Evolutionary conservation across 2,329 filamentous ascomycete species (phyloP).

Genomic region (Coniella lustricola): DNA sequence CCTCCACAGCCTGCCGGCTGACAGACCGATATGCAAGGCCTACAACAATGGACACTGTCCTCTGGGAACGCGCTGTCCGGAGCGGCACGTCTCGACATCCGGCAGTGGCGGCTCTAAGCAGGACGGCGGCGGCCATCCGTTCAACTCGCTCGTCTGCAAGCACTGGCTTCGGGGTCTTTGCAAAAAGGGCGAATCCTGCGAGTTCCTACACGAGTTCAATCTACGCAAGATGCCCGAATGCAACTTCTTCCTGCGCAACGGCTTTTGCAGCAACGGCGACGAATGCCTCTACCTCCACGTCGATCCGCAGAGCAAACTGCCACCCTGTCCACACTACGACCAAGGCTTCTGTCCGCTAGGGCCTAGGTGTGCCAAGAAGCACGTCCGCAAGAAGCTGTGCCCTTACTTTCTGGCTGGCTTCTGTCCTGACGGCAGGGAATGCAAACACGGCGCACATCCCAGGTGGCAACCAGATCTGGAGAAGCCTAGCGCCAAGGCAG

Average conservation of each 20-base stretch:
- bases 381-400: slow-evolving; percentile 76
- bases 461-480: slow-evolving; percentile 72
- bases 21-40: slow-evolving; percentile 76
- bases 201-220: slow-evolving; percentile 98
- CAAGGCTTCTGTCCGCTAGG: slow-evolving; percentile 91
- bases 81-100: slow-evolving; percentile 58
- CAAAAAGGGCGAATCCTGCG: slow-evolving; percentile 95
- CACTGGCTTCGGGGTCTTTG: slow-evolving; percentile 96
- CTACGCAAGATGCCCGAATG: slow-evolving; percentile 97
- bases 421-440: slow-evolving; percentile 73
- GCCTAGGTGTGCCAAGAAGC: slow-evolving; percentile 78
- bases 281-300: slow-evolving; percentile 93
- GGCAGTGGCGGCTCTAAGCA: slow-evolving; percentile 25
- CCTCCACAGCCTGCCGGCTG: slow-evolving; percentile 73
- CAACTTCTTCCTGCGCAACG: slow-evolving; percentile 89
- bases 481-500: slow-evolving; percentile 65
- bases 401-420: slow-evolving; percentile 87
- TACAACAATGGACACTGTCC: slow-evolving; percentile 84
- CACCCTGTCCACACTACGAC: slow-evolving; percentile 85
- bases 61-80: slow-evolving; percentile 73
- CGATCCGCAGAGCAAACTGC: slow-evolving; percentile 71
- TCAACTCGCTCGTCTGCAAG: slow-evolving; percentile 89
- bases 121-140: slow-evolving; percentile 35
- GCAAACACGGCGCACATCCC: slow-evolving; percentile 75
- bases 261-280: slow-evolving; percentile 93